Evolutionary conservation across 306 rosid genomes (phyloP).

Genomic region (Malus sylvestris): DNA sequence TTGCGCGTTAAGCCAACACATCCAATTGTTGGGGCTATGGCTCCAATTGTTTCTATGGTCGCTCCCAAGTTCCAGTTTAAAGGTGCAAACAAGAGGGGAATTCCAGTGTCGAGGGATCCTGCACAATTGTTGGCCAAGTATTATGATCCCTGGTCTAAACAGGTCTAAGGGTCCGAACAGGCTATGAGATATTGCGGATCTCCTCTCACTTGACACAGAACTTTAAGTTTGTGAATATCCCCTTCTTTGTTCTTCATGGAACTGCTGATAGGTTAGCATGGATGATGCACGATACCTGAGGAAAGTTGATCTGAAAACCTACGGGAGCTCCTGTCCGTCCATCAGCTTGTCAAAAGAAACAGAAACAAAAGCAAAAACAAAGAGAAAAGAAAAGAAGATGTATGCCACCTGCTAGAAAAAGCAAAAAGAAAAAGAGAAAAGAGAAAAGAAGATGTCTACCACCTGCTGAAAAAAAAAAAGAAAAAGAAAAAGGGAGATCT

Average conservation of each 20-base stretch:
- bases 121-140: conserved; percentile 85
- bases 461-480: too few relatives aligned
- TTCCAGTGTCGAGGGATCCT: conserved; percentile 96
- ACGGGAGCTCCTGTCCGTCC: too few relatives aligned
- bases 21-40: conserved; percentile 87
- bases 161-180: conserved; percentile 95
- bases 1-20: conserved; percentile 92
- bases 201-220: conserved; percentile 58
- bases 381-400: too few relatives aligned
- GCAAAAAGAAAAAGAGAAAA: too few relatives aligned
- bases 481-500: too few relatives aligned
- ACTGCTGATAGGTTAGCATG: conserved; percentile 56
- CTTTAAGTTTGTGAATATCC: conserved; percentile 70
- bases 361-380: too few relatives aligned
- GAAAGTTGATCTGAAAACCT: too few relatives aligned
- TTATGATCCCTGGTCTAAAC: conserved; percentile 92
- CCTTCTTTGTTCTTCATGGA: conserved; percentile 95
- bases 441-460: too few relatives aligned
- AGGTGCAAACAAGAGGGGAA: conserved; percentile 97
- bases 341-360: too few relatives aligned
- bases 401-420: too few relatives aligned
- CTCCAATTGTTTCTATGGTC: conserved; percentile 79
- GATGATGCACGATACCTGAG: too few relatives aligned
- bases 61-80: conserved; percentile 85
- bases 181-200: conserved; percentile 84